Conservation (phyloP, 768 basidiomycete species). For the Naematelia encephala region DNA sequence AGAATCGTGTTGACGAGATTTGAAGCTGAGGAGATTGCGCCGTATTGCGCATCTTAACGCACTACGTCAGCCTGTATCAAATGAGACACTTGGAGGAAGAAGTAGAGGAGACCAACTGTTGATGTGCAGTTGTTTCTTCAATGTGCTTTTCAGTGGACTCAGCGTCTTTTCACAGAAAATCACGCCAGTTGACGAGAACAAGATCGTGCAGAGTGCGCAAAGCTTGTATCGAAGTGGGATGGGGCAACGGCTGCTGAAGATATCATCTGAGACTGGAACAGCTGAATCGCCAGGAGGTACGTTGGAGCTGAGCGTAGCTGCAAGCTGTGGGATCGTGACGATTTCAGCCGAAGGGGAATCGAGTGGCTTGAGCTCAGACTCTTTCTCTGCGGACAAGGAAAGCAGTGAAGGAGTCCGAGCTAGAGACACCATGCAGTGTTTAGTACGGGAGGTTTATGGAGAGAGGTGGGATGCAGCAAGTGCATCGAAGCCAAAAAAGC, state of each 20-base stretch:
- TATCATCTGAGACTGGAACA: neutral
- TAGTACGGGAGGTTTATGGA: no score
- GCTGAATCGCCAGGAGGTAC: neutral
- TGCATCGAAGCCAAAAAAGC: no score
- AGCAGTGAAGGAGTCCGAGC: neutral
- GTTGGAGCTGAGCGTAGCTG: neutral
- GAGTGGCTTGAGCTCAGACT: neutral
- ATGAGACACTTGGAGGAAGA: neutral
- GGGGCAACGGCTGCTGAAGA: neutral
- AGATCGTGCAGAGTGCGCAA: slow-evolving; percentile 34
- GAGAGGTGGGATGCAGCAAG: no score
- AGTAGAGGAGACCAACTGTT: slow-evolving; percentile 27
- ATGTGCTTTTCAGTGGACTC: slow-evolving; percentile 33
- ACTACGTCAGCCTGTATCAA: neutral
- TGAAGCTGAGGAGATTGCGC: slow-evolving; percentile 40
- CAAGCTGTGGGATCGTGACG: neutral
- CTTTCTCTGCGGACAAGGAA: neutral
- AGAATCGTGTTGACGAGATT: slow-evolving; percentile 47
- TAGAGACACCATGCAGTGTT: neutral
- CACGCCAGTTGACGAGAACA: slow-evolving; percentile 39
- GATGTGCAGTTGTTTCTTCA: slow-evolving; percentile 28
- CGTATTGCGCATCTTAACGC: slow-evolving; percentile 44
- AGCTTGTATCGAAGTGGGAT: slow-evolving; percentile 31
- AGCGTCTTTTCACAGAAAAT: slow-evolving; percentile 20
- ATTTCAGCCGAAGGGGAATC: neutral